Percentiles rank a stretch among this genome's conserved stretches.
These are phyloP conservation scores for Austroboletus niveus DNA, from an alignment of 1,284 basidiomycete genomes.

Conservation along the genomic window DNA sequence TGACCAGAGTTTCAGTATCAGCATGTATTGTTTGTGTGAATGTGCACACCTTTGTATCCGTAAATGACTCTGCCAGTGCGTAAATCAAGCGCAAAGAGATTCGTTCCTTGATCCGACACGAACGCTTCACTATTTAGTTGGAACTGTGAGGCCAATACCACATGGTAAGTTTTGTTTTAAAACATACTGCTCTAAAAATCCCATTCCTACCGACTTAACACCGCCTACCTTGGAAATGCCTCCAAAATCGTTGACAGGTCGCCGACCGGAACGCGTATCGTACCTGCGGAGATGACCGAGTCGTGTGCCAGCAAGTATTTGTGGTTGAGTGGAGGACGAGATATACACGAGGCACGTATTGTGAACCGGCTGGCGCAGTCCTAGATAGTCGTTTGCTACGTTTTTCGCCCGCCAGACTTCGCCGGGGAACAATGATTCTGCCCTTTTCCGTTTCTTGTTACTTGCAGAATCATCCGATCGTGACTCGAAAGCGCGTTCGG, in stretches of 20 bases:
- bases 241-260: constrained; percentile 70
- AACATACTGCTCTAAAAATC: constrained; percentile 66
- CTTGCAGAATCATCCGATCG: constrained; percentile 15
- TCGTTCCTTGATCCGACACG: constrained; percentile 69
- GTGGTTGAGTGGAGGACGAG: constrained; percentile 38
- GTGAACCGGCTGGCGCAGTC: constrained; percentile 78
- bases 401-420: constrained; percentile 83
- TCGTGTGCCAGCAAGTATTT: constrained; percentile 74
- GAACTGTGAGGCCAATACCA: background rate
- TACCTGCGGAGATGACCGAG: constrained; percentile 77
- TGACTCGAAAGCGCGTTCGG: constrained; percentile 61
- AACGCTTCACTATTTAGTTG: constrained; percentile 63
- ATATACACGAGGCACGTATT: constrained; percentile 69
- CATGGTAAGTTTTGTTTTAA: background rate
- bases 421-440: constrained; percentile 58
- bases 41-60: constrained; percentile 65
- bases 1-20: constrained; percentile 26
- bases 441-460: constrained; percentile 69
- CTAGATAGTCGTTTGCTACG: constrained; percentile 75
- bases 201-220: constrained; percentile 59
- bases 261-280: constrained; percentile 72
- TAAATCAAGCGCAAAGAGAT: constrained; percentile 70
- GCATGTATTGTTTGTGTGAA: background rate
- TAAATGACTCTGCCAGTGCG: constrained; percentile 73
- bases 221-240: constrained; percentile 65